Evolutionary conservation across 306 rosid species (phyloP), one percentile per base, ranked within the genome.

Genomic region (Dalbergia oliveri): DNA sequence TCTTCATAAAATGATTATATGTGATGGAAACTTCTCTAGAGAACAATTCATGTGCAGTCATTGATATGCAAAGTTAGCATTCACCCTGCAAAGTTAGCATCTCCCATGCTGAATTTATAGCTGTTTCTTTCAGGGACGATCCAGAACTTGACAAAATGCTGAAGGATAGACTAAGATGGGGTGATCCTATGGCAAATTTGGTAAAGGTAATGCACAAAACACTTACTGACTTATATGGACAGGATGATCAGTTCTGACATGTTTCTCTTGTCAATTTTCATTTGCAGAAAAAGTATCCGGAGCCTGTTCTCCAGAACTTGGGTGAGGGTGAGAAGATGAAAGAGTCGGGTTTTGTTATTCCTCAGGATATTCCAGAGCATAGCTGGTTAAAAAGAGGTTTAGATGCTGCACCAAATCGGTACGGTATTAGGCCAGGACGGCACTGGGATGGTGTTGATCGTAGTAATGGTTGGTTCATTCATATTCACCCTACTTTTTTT

Each of bases 371-470:
- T 76, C 98, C 99, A 64, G 16, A 63, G 79, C 96, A 95, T 60
- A 93, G 98, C 79, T 95, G 97, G 99, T 85, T 93, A 43, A 91
- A 89, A 84, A 83, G 97, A 81, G 91, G 91, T 71, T 67, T 93
- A 65, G 94, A 86, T 33, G 93, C 96, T 62, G 94, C 96, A 19
- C 91, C 93, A 39, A 93, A 93, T 79, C 88, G 96, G 31, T 89
- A 91, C 67, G 94, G 94, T 72, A 93, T 95, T 62, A 83, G 82
- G 81, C 99, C 98, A 0, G 99, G 98, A 65, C 90, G 98, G 66
- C 99, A 91, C 47, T 95, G 99, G 97, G 99, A 93, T 70, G 99
- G 97, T 54, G 93, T 95, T 64, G 99, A 95, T 78, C 93, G 96
- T 11, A 93, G 99, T 69, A 95, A 44, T 54, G 99, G 99, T 95